Evolutionary conservation across 176 grass and related monocot genomes (phyloP).

Genomic region (Guadua angustifolia): DNA sequence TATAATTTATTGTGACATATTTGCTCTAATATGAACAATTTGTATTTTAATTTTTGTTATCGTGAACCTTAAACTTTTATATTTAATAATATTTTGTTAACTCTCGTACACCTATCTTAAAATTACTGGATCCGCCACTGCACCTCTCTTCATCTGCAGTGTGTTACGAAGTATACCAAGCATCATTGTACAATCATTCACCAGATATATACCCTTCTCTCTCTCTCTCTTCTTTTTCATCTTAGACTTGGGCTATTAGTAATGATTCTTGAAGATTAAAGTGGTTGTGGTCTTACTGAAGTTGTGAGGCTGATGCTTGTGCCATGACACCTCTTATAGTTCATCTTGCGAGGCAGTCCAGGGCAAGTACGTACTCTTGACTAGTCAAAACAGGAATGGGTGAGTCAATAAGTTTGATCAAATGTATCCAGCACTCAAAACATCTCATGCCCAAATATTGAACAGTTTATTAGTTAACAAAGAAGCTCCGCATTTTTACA

Average conservation of each 20-base stretch:
- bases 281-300: neutral
- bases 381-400: conserved; percentile 16
- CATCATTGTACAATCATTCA: neutral
- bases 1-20: too few relatives aligned
- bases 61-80: too few relatives aligned
- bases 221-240: neutral
- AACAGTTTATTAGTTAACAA: too few relatives aligned
- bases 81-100: too few relatives aligned
- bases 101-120: too few relatives aligned
- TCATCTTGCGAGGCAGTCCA: neutral
- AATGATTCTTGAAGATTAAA: neutral
- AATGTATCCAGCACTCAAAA: neutral
- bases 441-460: neutral
- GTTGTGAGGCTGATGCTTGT: neutral
- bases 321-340: too few relatives aligned
- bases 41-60: too few relatives aligned
- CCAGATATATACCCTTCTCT: neutral
- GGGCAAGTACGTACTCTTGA: neutral
- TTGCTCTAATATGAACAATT: too few relatives aligned
- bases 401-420: conserved; percentile 17
- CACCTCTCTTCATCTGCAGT: neutral
- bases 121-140: too few relatives aligned
- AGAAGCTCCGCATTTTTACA: too few relatives aligned
- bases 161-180: neutral
- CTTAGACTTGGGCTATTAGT: neutral